A percentile compares a stretch with the other conserved stretches of the same genome.
Conservation (phyloP, 495 filamentous ascomycete species). For the Trichoderma virens region DNA sequence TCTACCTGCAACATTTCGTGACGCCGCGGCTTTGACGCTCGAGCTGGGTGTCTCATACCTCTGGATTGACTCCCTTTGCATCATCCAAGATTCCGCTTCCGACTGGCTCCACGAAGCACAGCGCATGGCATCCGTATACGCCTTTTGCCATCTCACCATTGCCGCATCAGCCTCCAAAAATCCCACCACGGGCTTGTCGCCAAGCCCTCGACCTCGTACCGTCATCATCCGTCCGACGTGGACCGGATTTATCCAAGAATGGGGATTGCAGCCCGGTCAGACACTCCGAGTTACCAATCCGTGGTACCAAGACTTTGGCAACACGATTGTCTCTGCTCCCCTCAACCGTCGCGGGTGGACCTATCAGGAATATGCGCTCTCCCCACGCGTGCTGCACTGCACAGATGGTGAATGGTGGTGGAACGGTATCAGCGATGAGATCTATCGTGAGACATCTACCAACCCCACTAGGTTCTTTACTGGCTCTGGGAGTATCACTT, state of each 20-base stretch:
- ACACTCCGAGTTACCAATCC: background rate
- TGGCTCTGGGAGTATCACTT: background rate
- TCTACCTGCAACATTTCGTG: background rate
- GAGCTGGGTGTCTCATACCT: slow-evolving; percentile 14
- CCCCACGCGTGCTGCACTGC: slow-evolving; percentile 20
- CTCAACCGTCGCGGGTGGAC: slow-evolving; percentile 23
- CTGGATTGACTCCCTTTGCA: slow-evolving; percentile 21
- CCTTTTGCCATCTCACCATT: slow-evolving; percentile 12
- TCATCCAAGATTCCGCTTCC: slow-evolving; percentile 15
- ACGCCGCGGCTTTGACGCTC: background rate
- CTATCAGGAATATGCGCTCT: slow-evolving; percentile 21
- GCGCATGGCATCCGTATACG: slow-evolving; percentile 16
- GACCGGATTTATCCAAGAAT: background rate
- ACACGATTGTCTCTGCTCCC: background rate
- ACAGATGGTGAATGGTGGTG: slow-evolving; percentile 22
- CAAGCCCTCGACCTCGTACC: background rate
- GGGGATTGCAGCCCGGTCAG: background rate
- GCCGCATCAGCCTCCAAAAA: slow-evolving; percentile 11
- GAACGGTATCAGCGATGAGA: background rate
- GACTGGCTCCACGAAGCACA: slow-evolving; percentile 16
- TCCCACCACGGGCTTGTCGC: slow-evolving; percentile 6
- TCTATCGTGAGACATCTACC: background rate
- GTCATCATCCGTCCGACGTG: background rate
- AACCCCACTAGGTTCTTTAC: background rate
- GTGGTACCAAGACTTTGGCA: background rate